A percentile compares a stretch with the other conserved stretches of the same genome.
Evolutionary conservation across 2,329 filamentous ascomycete species (phyloP).

Genomic region (Incumbomyces lentus): DNA sequence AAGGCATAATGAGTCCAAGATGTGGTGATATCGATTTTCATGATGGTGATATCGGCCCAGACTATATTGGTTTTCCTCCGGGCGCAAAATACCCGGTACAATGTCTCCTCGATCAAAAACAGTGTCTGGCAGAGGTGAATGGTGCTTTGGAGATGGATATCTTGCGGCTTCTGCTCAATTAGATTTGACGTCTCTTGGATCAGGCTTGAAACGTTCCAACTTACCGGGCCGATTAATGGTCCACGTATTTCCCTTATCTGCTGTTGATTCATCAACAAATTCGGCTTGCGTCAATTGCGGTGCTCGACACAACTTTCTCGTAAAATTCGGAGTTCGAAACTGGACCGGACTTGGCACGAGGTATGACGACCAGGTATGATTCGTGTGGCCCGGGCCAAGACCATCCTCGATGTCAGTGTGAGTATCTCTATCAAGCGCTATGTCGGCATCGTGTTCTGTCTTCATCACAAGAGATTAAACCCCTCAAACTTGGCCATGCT

Average conservation of each 20-base stretch:
- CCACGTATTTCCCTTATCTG: background rate
- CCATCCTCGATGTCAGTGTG: background rate
- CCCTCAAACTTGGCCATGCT: background rate
- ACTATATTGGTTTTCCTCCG: constrained; percentile 1
- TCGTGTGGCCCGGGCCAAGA: background rate
- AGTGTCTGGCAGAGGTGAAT: background rate
- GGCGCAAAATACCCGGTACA: background rate
- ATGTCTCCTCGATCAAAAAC: background rate
- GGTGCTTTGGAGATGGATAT: background rate
- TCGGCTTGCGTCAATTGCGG: background rate
- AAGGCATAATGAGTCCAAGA: background rate
- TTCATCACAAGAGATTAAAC: background rate
- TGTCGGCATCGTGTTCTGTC: background rate
- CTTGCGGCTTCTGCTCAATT: background rate
- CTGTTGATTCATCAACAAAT: background rate
- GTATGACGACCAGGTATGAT: constrained; percentile 1
- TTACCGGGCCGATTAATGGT: background rate
- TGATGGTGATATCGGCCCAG: constrained; percentile 1
- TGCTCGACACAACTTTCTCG: background rate
- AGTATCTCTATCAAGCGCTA: background rate
- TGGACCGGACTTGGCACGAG: background rate
- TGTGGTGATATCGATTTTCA: background rate
- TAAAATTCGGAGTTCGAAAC: background rate
- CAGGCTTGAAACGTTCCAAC: background rate
- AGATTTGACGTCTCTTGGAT: background rate